Base-by-base conservation (phyloP, 345 rosid species). In the Citrus inodora region DNA sequence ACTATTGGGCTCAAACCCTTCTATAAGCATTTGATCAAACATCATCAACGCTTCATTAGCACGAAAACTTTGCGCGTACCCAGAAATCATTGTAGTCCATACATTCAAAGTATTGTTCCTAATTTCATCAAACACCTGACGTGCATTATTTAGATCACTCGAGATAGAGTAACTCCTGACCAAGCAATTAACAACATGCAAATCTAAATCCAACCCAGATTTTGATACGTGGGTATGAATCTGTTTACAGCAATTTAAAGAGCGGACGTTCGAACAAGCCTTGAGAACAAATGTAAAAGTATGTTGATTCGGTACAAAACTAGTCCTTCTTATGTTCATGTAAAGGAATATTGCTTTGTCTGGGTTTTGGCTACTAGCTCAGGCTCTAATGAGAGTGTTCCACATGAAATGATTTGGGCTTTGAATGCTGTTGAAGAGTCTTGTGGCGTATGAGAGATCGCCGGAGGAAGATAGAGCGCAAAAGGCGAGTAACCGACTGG, bases 351-450 rank as follows among this genome's bases (percentile, higher is more conserved):
- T 19, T 58, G 82, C 82, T 32, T 22, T 6, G 24, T 28, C 14
- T 22, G 85, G 76, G 17, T 22, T 70, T 51, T 30, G 37, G 61
- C 76, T 53, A 27, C 37, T 64, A 13, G 85, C 76, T 35, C 37
- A 67, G 16, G 79, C 79, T 70, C 85, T 82, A 64, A 82, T 78
- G 76, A 82, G 68, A 55, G 79, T 79, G 79, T 82, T 82, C 81
- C 81, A 78, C 73, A 78, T 78, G 53, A 78, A 82, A 38, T 51
- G 77, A 38, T 82, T 78, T 9, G 82, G 85, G 30, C 67, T 56
- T 37, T 53, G 76, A 64, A 35, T 70, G 17, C 21, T 70, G 42
- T 65, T 32, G 70, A 82, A 79, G 21, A 79, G 69, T 22, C 37
- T 74, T 2, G 38, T 21, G 0, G 82, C 82, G 35, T 82, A 82